phyloP scores from a whole-genome alignment of 257 asterid species.

The Solanum appendiculatum region DNA sequence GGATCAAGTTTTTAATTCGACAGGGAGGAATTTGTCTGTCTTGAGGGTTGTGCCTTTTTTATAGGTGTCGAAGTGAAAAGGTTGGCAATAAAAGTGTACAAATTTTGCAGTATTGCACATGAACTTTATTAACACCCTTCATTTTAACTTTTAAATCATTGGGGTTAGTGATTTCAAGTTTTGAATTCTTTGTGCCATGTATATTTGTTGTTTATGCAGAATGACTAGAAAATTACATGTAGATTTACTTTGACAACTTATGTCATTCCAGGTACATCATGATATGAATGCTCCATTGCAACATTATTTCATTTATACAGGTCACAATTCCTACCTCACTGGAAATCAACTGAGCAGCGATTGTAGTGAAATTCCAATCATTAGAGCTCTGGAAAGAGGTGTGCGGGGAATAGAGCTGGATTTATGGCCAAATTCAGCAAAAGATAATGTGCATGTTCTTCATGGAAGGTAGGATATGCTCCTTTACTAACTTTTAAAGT shows the following conservation, averaged over 20 bases:
- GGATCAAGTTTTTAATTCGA: neutral
- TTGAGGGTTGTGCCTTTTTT: neutral
- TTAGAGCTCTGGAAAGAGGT: conserved; percentile 73
- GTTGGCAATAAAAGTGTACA: neutral
- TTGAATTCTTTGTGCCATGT: neutral
- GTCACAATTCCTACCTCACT: conserved; percentile 93
- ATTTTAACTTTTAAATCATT: neutral
- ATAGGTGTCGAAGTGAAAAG: neutral
- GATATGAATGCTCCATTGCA: conserved; percentile 98
- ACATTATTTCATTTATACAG: conserved; percentile 87
- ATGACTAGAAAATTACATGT: neutral
- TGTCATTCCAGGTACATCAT: conserved; percentile 77
- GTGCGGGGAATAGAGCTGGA: conserved; percentile 96
- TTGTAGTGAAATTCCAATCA: conserved; percentile 79
- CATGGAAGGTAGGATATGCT: conserved; percentile 82
- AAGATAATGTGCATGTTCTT: conserved; percentile 73
- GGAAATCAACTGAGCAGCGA: conserved; percentile 92
- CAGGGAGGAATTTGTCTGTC: neutral
- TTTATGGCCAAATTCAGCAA: conserved; percentile 82
- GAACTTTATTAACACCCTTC: neutral
- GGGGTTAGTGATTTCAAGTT: neutral
- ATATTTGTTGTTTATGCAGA: neutral
- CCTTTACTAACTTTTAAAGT: neutral
- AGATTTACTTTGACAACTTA: conserved; percentile 17
- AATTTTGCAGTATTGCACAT: neutral